Base-by-base conservation (phyloP, 768 basidiomycete species). In the Hemileccinum impolitum region DNA sequence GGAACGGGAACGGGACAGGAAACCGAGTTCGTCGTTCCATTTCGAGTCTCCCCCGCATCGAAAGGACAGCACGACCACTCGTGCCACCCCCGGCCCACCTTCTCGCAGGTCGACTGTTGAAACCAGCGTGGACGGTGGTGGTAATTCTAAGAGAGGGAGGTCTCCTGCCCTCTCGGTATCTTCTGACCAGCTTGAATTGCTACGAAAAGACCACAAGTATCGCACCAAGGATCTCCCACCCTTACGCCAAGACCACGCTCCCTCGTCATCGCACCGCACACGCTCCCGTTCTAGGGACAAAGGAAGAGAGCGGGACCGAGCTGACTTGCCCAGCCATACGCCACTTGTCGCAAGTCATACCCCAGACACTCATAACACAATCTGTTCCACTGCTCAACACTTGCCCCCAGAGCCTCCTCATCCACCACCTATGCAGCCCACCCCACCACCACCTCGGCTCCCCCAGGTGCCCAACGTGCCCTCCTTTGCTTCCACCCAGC, bases 111-210 rank as follows among this genome's bases (percentile, higher is more conserved):
- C 58, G 18, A 52, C 53, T 3, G 19, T 54, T 12, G 58, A 53
- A 35, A 52, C 40, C 18, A 6, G 37, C 6, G 39, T 48, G 43
- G 56, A 52, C 7, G 41, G 25, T 8, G 17, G 38, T 34, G 46
- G 52, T 34, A 25, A 32, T 30, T 39, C 52, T 11, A 63, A 47
- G 32, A 48, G 52, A 36, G 46, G 30, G 18, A 54, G 49, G 43
- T 67, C 66, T 3, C 68, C 66, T 23, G 54, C 57, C 30, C 45
- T 50, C 30, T 69, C 66, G 11, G 13, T 50, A 6, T 37, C 50
- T 18, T 68, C 67, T 36, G 68, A 68, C 47, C 50, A 54, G 6
- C 57, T 58, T 9, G 68, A 63, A 44, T 51, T 18, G 39, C n/a
- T 53, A 17, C 56, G 55, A 43, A 63, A 45, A 25, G 60, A 63